Base-by-base conservation (phyloP, 1,284 basidiomycete species). In the Leucoagaricus sp. region DNA sequence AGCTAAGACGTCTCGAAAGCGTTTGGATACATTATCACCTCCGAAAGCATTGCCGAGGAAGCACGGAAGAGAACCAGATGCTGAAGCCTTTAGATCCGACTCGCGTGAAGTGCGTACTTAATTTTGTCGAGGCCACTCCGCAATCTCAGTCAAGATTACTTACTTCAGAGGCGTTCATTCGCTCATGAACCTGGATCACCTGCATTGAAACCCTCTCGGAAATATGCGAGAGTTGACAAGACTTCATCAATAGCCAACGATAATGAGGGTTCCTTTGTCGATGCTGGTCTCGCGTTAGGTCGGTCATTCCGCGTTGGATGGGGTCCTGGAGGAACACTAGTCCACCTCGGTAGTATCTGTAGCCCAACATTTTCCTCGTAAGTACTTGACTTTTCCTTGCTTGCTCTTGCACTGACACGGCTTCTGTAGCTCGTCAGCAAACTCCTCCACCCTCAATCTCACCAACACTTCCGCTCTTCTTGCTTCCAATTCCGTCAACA, bases 251-350 rank as follows among this genome's bases (percentile, higher is more conserved):
- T 81, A 15, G 83, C 85, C 0, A 75, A 74, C 41, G 86, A 83
- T 5, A 78, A 80, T 44, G 93, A 96, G 68, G 81, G 81, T 8
- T 76, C 84, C 31, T 75, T 85, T 46, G 76, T 85, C 7, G 96
- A 98, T 73, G 87, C 93, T 7, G 94, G 94, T 1, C 75, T 98
- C 42, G 81, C 90, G 4, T 76, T 96, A 55, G 95, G 94, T 15
- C 84, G 94, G 26, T 94, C 93, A 21, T 98, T 96, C 73, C 83
- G 95, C 49, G 92, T 91, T 4, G 88, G 93, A 2, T 98, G 94
- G 93, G 93, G 95, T 13, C 89, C 92, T 0, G 82, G 84, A 46
- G 93, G 93, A 1, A 79, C 77, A 45, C 69, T 97, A 15, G 87
- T 88, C 25, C 90, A 96, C 73, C 73, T 91, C 19, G 93, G 92